Evolutionary conservation across 495 filamentous ascomycete genomes (phyloP).

Genomic region (Patellaria atrata): DNA sequence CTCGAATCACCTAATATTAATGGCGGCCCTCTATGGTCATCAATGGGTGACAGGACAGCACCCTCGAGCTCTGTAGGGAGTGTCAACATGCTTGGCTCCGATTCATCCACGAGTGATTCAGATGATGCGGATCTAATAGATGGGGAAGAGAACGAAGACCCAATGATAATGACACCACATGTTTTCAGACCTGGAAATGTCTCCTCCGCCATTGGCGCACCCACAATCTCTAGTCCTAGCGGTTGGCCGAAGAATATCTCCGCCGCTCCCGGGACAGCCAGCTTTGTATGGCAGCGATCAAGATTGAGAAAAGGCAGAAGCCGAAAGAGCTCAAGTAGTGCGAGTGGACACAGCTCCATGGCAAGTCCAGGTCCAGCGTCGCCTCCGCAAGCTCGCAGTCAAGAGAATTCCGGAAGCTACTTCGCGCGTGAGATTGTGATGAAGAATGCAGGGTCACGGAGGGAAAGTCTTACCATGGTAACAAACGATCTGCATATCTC

Average conservation of each 20-base stretch:
- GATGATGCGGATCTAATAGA: slow-evolving; percentile 70
- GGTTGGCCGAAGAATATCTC: slow-evolving; percentile 37
- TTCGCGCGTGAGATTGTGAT: slow-evolving; percentile 27
- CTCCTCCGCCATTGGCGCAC: slow-evolving; percentile 27
- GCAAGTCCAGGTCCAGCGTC: slow-evolving; percentile 49
- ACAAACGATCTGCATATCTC: slow-evolving; percentile 79
- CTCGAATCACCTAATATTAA: slow-evolving; percentile 33
- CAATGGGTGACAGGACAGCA: slow-evolving; percentile 48
- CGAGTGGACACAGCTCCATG: slow-evolving; percentile 54
- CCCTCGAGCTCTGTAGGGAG: slow-evolving; percentile 80
- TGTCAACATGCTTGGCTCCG: slow-evolving; percentile 62
- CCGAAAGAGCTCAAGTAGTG: slow-evolving; percentile 55
- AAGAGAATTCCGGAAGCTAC: slow-evolving; percentile 36
- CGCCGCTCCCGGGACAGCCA: slow-evolving; percentile 41
- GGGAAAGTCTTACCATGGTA: slow-evolving; percentile 75
- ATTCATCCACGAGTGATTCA: slow-evolving; percentile 59
- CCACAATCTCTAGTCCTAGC: slow-evolving; percentile 2
- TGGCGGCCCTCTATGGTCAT: slow-evolving; percentile 30
- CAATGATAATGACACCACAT: slow-evolving; percentile 56
- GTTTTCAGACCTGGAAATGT: slow-evolving; percentile 36
- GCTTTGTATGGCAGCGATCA: slow-evolving; percentile 37
- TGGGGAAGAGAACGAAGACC: slow-evolving; percentile 62
- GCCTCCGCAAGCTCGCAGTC: too few species aligned
- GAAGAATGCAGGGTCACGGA: slow-evolving; percentile 40
- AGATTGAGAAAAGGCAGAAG: slow-evolving; percentile 40